These are phyloP conservation scores for Capsella bursapastoris DNA, from an alignment of 345 rosid genomes.

Conservation along the genomic window DNA sequence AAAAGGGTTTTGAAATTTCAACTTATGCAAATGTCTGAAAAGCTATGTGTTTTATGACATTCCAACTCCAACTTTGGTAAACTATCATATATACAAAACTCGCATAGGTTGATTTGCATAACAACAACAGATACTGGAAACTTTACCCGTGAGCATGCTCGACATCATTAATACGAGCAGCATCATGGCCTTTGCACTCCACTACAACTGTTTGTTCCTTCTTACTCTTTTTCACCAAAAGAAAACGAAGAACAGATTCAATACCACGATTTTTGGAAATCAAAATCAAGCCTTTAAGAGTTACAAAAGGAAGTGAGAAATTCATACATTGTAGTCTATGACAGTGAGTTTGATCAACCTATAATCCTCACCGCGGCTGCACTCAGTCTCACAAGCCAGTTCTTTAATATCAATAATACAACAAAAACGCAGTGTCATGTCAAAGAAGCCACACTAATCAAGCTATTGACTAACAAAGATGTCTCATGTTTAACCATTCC, in stretches of 20 bases:
- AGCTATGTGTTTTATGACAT: neutral
- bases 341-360: conserved; percentile 84
- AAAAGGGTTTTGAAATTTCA: neutral
- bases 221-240: conserved; percentile 54
- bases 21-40: neutral
- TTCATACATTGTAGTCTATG: conserved; percentile 67
- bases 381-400: conserved; percentile 87
- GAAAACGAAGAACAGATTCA: neutral
- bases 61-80: neutral
- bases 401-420: conserved; percentile 47
- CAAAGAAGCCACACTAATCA: conserved; percentile 1
- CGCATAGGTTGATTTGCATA: neutral
- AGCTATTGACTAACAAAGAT: neutral
- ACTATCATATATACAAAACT: neutral
- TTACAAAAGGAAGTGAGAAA: neutral
- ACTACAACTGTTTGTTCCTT: conserved; percentile 75
- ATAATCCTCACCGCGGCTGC: conserved; percentile 95
- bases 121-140: neutral
- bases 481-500: neutral
- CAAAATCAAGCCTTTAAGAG: neutral
- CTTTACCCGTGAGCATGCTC: conserved; percentile 90
- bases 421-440: neutral
- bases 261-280: neutral
- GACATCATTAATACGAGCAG: conserved; percentile 73
- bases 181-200: conserved; percentile 96